A percentile compares a stretch with the other conserved stretches of the same genome.
Conservation (phyloP, 345 rosid genomes). For the Euclidium syriacum region DNA sequence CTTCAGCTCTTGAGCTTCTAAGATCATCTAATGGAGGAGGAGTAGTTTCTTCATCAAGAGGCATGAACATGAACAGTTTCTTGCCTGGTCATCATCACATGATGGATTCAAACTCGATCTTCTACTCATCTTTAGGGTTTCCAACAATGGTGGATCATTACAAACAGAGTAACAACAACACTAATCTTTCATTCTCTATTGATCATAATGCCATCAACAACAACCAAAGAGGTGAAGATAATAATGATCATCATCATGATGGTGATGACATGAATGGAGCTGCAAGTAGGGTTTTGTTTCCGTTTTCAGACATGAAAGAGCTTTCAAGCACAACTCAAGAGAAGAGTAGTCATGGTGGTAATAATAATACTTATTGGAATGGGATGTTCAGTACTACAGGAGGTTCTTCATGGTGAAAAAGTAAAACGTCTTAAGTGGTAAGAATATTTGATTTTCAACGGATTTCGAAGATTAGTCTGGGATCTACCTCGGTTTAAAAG, state of each 20-base stretch:
- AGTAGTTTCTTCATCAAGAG: conserved; percentile 31
- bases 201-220: conserved; percentile 25
- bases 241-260: too few relatives aligned
- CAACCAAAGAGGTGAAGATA: conserved; percentile 14
- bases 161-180: conserved; percentile 20
- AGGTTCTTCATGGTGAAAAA: conserved; percentile 32
- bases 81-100: conserved; percentile 31
- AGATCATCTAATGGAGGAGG: conserved; percentile 25
- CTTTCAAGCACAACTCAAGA: conserved; percentile 25
- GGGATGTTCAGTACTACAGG: conserved; percentile 34
- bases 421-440: too few relatives aligned
- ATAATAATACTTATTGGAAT: conserved; percentile 22
- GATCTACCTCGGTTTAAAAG: too few relatives aligned
- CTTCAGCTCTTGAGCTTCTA: conserved; percentile 30
- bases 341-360: conserved; percentile 22
- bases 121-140: conserved; percentile 33
- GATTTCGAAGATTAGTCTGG: too few relatives aligned
- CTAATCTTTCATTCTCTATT: conserved; percentile 26
- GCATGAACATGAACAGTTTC: conserved; percentile 29
- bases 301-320: conserved; percentile 34
- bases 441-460: too few relatives aligned
- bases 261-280: conserved; percentile 28
- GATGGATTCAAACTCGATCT: conserved; percentile 32
- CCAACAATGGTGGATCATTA: conserved; percentile 31
- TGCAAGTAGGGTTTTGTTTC: conserved; percentile 32